These are phyloP conservation scores for Hypomontagnella submonticulosa DNA, from an alignment of 495 filamentous ascomycete species.

Conservation along the genomic window DNA sequence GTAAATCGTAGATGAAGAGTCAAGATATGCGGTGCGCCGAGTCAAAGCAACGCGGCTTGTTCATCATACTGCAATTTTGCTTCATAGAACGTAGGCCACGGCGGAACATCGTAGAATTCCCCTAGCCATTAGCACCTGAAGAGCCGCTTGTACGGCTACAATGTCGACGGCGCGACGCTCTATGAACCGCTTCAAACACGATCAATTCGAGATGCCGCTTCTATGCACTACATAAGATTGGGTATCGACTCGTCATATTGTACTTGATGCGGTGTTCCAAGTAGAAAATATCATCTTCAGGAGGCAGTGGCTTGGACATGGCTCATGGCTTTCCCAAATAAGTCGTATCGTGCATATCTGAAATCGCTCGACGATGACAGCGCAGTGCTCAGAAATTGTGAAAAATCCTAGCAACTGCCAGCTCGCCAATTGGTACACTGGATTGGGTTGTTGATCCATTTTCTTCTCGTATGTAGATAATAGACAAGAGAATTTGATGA, in stretches of 20 bases:
- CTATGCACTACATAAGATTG: no score
- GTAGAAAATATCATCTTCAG: conserved; percentile 15
- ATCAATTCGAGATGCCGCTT: no score
- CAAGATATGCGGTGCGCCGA: not conserved
- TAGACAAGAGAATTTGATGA: not conserved
- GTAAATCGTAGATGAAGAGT: not conserved
- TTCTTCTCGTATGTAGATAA: not conserved
- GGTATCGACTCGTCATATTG: not conserved
- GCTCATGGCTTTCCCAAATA: conserved; percentile 21
- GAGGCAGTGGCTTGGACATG: conserved; percentile 10
- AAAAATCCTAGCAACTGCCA: conserved; percentile 5
- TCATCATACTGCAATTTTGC: no score
- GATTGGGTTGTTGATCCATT: conserved; percentile 2
- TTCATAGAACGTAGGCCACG: no score
- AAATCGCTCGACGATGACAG: conserved; percentile 26
- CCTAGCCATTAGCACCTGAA: no score
- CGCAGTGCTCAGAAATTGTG: conserved; percentile 31
- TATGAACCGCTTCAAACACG: no score
- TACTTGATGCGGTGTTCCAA: not conserved
- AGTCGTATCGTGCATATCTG: conserved; percentile 35
- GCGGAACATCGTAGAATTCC: no score
- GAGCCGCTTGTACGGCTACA: no score
- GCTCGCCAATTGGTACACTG: conserved; percentile 11
- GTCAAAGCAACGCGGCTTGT: not conserved
- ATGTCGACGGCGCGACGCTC: no score